These are phyloP conservation scores for Fusarium virguliforme DNA, from an alignment of 2,329 filamentous ascomycete species.

Conservation along the genomic window DNA sequence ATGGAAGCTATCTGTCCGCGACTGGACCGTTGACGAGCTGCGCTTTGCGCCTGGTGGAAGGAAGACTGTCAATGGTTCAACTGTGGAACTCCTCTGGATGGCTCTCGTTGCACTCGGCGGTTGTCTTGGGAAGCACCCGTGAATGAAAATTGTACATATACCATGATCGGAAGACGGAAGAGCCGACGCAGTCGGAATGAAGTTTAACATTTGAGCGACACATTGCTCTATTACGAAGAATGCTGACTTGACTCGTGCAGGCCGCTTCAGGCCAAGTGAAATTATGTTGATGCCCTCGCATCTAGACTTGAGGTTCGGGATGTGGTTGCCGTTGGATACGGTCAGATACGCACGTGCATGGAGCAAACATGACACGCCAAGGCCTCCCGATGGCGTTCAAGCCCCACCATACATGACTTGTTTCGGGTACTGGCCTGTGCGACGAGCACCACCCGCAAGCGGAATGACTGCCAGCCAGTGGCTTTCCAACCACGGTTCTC, in stretches of 20 bases:
- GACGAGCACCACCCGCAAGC: constrained; percentile 25
- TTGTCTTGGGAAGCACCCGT: constrained; percentile 48
- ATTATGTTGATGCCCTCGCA: constrained; percentile 18
- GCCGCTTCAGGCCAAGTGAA: neutral
- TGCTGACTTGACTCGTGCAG: neutral
- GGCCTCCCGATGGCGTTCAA: constrained; percentile 25
- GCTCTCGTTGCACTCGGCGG: constrained; percentile 44
- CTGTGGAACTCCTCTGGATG: constrained; percentile 33
- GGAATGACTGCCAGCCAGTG: constrained; percentile 8
- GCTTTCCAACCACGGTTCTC: constrained; percentile 28
- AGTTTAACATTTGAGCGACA: constrained; percentile 45
- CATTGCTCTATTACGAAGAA: constrained; percentile 17
- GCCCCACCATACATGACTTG: constrained; percentile 26
- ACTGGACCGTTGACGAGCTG: constrained; percentile 46
- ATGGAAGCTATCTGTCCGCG: constrained; percentile 45
- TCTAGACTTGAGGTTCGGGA: neutral
- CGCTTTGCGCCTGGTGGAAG: constrained; percentile 44
- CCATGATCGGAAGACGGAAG: constrained; percentile 57
- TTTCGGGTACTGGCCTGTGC: constrained; percentile 37
- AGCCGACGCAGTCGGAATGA: constrained; percentile 52
- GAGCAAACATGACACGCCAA: constrained; percentile 20
- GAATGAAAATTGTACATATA: constrained; percentile 62
- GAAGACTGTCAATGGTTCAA: constrained; percentile 42
- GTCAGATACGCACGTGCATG: constrained; percentile 25
- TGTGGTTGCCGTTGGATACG: constrained; percentile 46